Evolutionary conservation across 495 filamentous ascomycete species (phyloP), one percentile per base, ranked within the genome.

Genomic region (Parathielavia appendiculata): DNA sequence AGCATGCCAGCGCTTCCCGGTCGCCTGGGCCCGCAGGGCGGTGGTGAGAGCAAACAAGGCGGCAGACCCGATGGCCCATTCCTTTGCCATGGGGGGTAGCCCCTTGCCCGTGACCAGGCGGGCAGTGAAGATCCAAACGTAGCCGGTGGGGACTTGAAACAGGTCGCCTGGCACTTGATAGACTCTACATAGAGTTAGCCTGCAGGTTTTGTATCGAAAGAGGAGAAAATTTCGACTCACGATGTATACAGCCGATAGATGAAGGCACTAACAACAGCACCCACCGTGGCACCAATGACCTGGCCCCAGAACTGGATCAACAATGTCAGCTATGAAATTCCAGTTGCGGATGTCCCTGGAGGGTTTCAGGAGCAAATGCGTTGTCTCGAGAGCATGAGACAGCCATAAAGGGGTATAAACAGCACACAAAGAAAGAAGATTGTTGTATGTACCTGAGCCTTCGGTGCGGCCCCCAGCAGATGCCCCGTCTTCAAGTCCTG

Each of bases 401-500:
- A n/a, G n/a, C n/a, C n/a, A n/a, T n/a, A n/a, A n/a, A n/a, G n/a
- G n/a, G n/a, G n/a, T n/a, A n/a, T n/a, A n/a, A n/a, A n/a, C n/a
- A n/a, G n/a, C n/a, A n/a, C n/a, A n/a, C n/a, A n/a, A n/a, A n/a
- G n/a, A n/a, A n/a, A n/a, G n/a, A n/a, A n/a, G n/a, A n/a, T n/a
- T n/a, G n/a, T n/a, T n/a, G n/a, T n/a, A n/a, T n/a, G n/a, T n/a
- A n/a, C n/a, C n/a, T n/a, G n/a, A n/a, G 95, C 95, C 54, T 87
- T 92, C 14, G 95, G 93, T 12, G 90, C 83, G 10, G 93, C 93
- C 14, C 91, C 91, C 4, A 99, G 79, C 0, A 99, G 75, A 71
- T 99, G 91, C 5, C 93, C 93, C 0, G 93, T 96, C 71, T 99
- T 99, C 35, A 99, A 81, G 68, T 99, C 93, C 65, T 99, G 93